Evolutionary conservation across 352 stramenopile genomes (phyloP), one percentile per base, ranked within the genome.

Genomic region (Phytophthora citrophthora): DNA sequence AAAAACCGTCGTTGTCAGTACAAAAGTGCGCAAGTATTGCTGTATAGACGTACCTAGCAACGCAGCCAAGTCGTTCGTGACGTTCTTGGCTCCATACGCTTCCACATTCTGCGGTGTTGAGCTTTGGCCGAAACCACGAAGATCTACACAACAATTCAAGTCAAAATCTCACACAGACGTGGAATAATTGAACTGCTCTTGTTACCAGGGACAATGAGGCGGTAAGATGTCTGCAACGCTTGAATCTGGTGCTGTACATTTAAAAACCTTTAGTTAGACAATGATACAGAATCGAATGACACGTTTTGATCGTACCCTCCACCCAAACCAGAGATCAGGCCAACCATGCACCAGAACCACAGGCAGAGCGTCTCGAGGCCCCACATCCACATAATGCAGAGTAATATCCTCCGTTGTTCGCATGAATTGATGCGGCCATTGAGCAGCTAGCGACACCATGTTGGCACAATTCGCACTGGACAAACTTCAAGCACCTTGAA

Each of bases 291-390:
- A 34, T 4, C 1, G 1, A 34, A 34, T 4, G 9, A 11, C 29
- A 11, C 8, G 4, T 11, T 34, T 34, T 2, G 1, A 13, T 34
- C 66, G 52, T 53, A 77, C 66, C 36, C 77, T 73, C 79, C 81
- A 89, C 1, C 77, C 81, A 41, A 86, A 91, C 82, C 79, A 91
- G 48, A 91, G 60, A 31, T 91, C 82, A 26, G 82, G 82, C 74
- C 77, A 89, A n/a, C 82, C 80, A 54, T 91, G 82, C 46, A 91
- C 76, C 41, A 91, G 65, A 56, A 91, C 77, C n/a, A 91, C 54
- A 0, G 79, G 73, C 55, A 84, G 45, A 38, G 59, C 79, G 45
- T 88, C 72, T 27, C 57, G 53, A 23, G 76, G 79, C 3, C 80
- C 79, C 6, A 80, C 80, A 26, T 87, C 75, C 50, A 91, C 73